Evolutionary conservation across 352 stramenopile genomes (phyloP), one percentile per base, ranked within the genome.

Genomic region (Vaucheria bursata): DNA sequence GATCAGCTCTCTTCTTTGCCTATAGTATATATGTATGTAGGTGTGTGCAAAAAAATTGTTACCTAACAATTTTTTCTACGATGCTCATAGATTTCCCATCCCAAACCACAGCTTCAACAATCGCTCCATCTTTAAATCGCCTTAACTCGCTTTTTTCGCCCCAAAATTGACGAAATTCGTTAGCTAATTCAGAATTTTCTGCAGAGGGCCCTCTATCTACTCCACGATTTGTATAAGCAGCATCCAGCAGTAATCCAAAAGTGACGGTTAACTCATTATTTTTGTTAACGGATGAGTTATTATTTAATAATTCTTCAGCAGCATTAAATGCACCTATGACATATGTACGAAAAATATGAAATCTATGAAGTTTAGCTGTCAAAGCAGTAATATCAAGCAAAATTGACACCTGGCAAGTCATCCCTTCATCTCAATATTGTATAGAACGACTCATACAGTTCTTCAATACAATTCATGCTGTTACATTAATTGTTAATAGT

Each of bases 121-220:
- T 84, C 49, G 59, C 79, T 5, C 77, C 76, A 38, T 81, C 76
- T 65, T 81, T 81, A 29, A 81, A 81, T 33, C 76, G 74, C 34
- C 37, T 50, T 36, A 96, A 76, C 78, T 96, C 90, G 0, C 89
- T 89, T 77, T 92, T 92, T 36, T 85, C 79, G 12, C 90, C 90
- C 91, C 91, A 96, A 69, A 96, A 96, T 7, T 83, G 78, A 70
- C 90, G 90, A 85, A 96, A 96, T 32, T 75, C 79, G 39, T 32
- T 80, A 6, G 89, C 91, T 7, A 81, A 86, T 3, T 79, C 72
- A 49, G 88, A 90, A 79, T 95, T 87, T n/a, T 95, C 91, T 0
- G 89, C 91, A 0, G 87, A 84, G 25, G 91, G 91, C 1, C 91
- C 91, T 77, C 93, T 93, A 80, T 96, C 91, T 1, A 96, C 90